Evolutionary conservation across 352 stramenopile species (phyloP).

Genomic region (Phytophthora chlamydospora): DNA sequence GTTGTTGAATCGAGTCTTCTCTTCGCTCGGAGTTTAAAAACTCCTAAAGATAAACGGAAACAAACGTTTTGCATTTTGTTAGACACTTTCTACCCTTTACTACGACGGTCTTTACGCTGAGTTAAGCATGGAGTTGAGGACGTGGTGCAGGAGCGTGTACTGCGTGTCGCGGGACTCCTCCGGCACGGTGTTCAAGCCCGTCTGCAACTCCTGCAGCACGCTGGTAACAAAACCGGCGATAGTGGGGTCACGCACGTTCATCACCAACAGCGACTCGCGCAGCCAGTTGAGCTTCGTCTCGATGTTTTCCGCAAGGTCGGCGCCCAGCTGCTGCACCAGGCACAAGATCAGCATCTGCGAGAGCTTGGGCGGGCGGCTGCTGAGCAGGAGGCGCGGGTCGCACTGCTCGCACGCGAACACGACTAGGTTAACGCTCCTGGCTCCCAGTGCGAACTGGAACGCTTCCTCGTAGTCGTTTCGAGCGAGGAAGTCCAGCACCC

Average conservation of each 20-base stretch:
- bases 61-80: constrained; percentile 27
- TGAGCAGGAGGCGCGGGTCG: constrained; percentile 67
- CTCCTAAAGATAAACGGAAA: constrained; percentile 3
- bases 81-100: constrained; percentile 28
- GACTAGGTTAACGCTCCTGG: constrained; percentile 79
- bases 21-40: not conserved
- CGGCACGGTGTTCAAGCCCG: constrained; percentile 65
- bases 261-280: constrained; percentile 82
- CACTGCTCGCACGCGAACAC: constrained; percentile 72
- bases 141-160: constrained; percentile 85
- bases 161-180: constrained; percentile 72
- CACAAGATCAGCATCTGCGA: constrained; percentile 89
- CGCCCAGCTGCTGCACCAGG: constrained; percentile 83
- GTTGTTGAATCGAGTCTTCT: not conserved
- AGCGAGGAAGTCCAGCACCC: constrained; percentile 53
- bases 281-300: constrained; percentile 79
- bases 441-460: constrained; percentile 83
- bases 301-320: constrained; percentile 68
- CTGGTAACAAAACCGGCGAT: constrained; percentile 81
- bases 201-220: constrained; percentile 80
- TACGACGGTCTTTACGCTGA: constrained; percentile 53
- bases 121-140: constrained; percentile 87
- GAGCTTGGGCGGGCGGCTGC: constrained; percentile 68
- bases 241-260: constrained; percentile 72
- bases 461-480: constrained; percentile 76